Conservation (phyloP, 352 stramenopile genomes). For the Pseudoperonospora humuli region DNA sequence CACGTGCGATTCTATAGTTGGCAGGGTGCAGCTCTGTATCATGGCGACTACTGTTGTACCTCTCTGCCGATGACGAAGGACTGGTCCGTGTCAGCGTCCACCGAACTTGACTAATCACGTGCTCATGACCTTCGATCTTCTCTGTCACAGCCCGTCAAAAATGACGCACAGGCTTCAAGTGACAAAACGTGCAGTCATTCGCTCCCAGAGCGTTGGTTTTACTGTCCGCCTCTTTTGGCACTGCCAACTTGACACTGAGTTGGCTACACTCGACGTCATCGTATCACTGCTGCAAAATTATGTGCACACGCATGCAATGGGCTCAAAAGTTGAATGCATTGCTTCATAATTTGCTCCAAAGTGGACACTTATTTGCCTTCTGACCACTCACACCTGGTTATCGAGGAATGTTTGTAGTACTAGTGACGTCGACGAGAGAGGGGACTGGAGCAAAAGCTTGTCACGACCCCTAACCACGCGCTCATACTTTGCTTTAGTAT, state of each 20-base stretch:
- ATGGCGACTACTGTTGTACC: neutral
- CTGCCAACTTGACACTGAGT: neutral
- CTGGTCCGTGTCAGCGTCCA: neutral
- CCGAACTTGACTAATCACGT: neutral
- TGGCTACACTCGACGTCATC: slow-evolving; percentile 4
- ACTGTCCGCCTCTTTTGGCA: slow-evolving; percentile 7
- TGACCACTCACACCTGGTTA: too few species aligned
- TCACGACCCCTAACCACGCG: slow-evolving; percentile 9
- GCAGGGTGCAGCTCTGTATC: neutral
- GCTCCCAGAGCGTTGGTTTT: neutral
- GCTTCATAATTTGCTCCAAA: too few species aligned
- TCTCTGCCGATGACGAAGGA: neutral
- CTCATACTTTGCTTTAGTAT: slow-evolving; percentile 6
- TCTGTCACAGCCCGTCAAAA: slow-evolving; percentile 5
- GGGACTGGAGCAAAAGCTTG: slow-evolving; percentile 11
- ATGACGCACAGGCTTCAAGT: slow-evolving; percentile 8
- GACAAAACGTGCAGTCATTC: slow-evolving; percentile 5
- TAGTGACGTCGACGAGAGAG: slow-evolving; percentile 20
- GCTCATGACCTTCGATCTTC: neutral
- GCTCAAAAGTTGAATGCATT: neutral
- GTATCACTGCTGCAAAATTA: neutral
- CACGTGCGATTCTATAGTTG: neutral
- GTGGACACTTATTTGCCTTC: neutral
- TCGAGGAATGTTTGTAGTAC: too few species aligned
- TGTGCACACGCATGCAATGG: neutral